A percentile compares a stretch with the other conserved stretches of the same genome.
Evolutionary conservation across 2,329 filamentous ascomycete species (phyloP).

Genomic region (Ascochyta fabae): DNA sequence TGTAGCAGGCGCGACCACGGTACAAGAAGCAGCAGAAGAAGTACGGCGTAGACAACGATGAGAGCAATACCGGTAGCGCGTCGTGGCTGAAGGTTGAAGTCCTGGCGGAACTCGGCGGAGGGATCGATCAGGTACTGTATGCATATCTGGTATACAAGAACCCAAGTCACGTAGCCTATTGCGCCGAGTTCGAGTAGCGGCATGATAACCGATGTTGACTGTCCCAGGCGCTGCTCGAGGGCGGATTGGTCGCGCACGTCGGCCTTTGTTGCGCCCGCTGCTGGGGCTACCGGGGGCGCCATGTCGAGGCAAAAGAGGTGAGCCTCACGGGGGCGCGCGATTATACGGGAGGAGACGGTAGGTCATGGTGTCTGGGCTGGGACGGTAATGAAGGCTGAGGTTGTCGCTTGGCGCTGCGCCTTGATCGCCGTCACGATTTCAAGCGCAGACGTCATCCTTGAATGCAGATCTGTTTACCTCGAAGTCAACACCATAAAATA

Average conservation of each 20-base stretch:
- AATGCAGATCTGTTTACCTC: not conserved
- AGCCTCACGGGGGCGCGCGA: constrained; percentile 1
- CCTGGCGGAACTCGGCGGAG: constrained; percentile 30
- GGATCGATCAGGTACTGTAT: constrained; percentile 74
- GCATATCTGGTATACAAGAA: constrained; percentile 64
- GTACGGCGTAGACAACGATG: constrained; percentile 73
- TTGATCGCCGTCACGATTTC: not conserved
- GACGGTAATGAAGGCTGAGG: not conserved
- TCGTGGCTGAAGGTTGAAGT: constrained; percentile 46
- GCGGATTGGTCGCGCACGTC: constrained; percentile 28
- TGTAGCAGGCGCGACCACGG: constrained; percentile 76
- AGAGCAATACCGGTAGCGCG: constrained; percentile 70
- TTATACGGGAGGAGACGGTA: not conserved
- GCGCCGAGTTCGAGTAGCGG: constrained; percentile 71
- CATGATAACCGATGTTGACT: constrained; percentile 69
- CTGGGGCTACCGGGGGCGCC: constrained; percentile 24
- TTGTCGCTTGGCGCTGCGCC: constrained; percentile 11
- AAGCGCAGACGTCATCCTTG: constrained; percentile 2
- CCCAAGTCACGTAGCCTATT: constrained; percentile 74
- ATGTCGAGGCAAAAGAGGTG: constrained; percentile 17
- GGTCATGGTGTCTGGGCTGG: constrained; percentile 3
- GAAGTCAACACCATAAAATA: too few relatives aligned
- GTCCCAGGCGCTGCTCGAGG: constrained; percentile 54
- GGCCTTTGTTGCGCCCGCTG: constrained; percentile 30
- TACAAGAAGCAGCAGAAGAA: constrained; percentile 69